Evolutionary conservation across 176 grass and related monocot species (phyloP).

Genomic region (Poa annua): DNA sequence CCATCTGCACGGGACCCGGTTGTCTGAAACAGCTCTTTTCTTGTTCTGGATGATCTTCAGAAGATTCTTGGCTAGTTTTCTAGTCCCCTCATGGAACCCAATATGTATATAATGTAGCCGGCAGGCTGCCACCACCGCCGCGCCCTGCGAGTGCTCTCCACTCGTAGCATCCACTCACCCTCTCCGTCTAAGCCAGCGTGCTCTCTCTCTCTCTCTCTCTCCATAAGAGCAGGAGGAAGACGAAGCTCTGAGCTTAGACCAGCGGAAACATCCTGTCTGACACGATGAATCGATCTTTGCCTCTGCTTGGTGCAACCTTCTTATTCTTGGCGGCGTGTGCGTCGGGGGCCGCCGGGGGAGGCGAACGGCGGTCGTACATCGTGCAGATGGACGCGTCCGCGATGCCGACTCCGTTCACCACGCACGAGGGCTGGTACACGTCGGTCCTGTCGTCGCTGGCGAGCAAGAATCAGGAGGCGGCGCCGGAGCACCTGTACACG

Average conservation of each 20-base stretch:
- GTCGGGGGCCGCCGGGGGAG: not conserved
- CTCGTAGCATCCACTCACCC: conserved; percentile 9
- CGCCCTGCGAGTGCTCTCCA: conserved; percentile 43
- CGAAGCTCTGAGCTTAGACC: conserved; percentile 17
- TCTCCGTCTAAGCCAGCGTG: too few relatives aligned
- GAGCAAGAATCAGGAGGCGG: not conserved
- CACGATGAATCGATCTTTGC: conserved; percentile 22
- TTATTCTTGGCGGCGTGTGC: not conserved
- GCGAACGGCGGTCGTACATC: conserved; percentile 56
- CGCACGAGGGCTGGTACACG: conserved; percentile 69
- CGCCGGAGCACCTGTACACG: conserved; percentile 73
- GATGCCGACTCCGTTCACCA: conserved; percentile 71
- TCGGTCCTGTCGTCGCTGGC: conserved; percentile 63
- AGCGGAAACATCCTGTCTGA: not conserved
- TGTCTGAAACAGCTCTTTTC: not conserved
- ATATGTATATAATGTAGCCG: conserved; percentile 52
- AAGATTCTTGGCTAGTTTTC: conserved; percentile 35
- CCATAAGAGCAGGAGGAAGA: conserved; percentile 15
- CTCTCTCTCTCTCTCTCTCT: not conserved
- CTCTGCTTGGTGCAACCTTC: not conserved
- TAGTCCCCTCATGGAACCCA: conserved; percentile 39
- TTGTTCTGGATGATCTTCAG: not conserved
- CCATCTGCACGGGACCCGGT: conserved; percentile 1
- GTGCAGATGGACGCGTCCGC: conserved; percentile 67
- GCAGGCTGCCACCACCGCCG: conserved; percentile 36